Base-by-base conservation (phyloP, 768 basidiomycete genomes). In the Pholiota molesta region DNA sequence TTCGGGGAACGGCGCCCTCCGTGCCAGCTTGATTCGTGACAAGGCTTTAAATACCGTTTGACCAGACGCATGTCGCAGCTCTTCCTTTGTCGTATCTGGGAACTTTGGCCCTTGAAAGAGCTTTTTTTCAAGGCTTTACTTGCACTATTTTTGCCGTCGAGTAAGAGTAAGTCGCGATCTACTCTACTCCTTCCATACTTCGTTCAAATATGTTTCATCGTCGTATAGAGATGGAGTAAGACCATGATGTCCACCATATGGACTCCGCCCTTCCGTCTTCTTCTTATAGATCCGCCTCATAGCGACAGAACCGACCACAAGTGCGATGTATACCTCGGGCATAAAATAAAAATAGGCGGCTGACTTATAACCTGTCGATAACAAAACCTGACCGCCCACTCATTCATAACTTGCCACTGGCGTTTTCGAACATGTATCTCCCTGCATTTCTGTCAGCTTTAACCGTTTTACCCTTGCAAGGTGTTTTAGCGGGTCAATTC, bases 401-500 rank as follows among this genome's bases (percentile, higher is more conserved):
- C 19, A 44, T 21, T 44, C 19, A 19, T 5, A 16, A 19, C 42
- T 6, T 44, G 42, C 35, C 35, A 37, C 10, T 1, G 35, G n/a
- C 19, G 2, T 16, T 16, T 44, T 44, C 42, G 7, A 26, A 42
- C 29, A 65, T 67, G 62, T 28, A 60, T 28, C 23, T 67, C 7
- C 57, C 49, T 23, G 55, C 53, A 9, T 39, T 58, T 3, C 53
- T 65, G 26, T 45, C 62, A 13, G 40, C 54, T 13, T 42, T 63
- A n/a, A 44, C 58, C 11, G 51, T 65, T 45, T 51, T 62, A 2
- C 59, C 57, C 9, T 66, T 59, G 59, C 47, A 37, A 19, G 49
- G 52, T 13, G 69, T 42, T 33, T 47, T 68, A 29, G 74, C 72
- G 19, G 72, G 77, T 16, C 82, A 86, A 69, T 68, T 86, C 14